Base-by-base conservation (phyloP, 2,329 filamentous ascomycete genomes). In the Botryotinia convoluta region DNA sequence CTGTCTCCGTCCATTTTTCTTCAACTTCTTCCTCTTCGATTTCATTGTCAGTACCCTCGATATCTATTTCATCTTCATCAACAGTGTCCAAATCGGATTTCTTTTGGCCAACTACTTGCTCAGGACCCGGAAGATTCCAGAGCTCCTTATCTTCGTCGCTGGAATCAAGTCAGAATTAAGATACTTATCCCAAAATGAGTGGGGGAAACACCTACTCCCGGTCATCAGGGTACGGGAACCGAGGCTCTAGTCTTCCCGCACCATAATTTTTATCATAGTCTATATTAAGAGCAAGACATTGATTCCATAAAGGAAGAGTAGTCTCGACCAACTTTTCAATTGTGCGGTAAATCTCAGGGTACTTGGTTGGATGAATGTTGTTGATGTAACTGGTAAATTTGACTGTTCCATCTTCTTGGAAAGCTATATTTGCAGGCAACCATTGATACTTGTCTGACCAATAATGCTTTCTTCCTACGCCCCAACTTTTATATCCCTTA, bases 301-400 rank as follows among this genome's bases (percentile, higher is more conserved):
- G 75, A 70, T 82, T 80, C 80, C 81, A 83, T 12, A 82, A 73
- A 3, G 82, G 81, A 68, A 84, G 78, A 20, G 79, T 72, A 32
- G 74, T 75, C 10, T 75, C 74, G 71, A 85, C 80, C 10, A 81
- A 35, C 14, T 81, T 76, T 73, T 84, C 83, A 26, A 85, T 79
- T 18, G 82, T 62, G 7, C 72, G 71, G 74, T 85, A 85, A 5
- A 85, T 74, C 2, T 79, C 70, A 10, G 71, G 72, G 69, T 83
- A 75, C 29, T 79, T 79, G 7, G 73, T 71, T 0, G 84, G 84
- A 73, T 85, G 83, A 10, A 86, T 78, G 72, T 85, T 85, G 74
- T 85, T 85, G 77, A 85, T 84, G 72, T 85, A 85, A 51, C 82
- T 82, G 7, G 77, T 79, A 65, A 85, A 80, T 68, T 76, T 81